Conservation (phyloP, 2,329 filamentous ascomycete species). For the Phialemoniopsis sp. region DNA sequence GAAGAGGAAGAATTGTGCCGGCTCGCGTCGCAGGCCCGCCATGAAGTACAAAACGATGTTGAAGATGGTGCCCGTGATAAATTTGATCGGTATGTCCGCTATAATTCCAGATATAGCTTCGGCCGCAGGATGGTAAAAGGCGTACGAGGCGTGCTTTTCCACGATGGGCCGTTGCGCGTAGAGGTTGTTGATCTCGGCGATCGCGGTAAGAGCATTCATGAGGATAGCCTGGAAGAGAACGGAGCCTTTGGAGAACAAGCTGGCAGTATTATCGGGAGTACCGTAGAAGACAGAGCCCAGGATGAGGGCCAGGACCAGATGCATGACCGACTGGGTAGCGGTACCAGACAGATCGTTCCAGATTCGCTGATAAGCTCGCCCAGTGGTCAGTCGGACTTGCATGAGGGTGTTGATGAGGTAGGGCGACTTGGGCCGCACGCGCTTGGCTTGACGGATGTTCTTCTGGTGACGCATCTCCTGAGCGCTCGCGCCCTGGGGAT, state of each 20-base stretch:
- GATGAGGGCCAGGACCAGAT: conserved; percentile 68
- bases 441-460: conserved; percentile 44
- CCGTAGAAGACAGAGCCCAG: conserved; percentile 78
- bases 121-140: conserved; percentile 49
- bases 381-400: conserved; percentile 48
- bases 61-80: conserved; percentile 63
- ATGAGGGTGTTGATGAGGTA: conserved; percentile 53
- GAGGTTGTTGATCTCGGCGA: conserved; percentile 50
- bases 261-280: conserved; percentile 50
- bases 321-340: conserved; percentile 71
- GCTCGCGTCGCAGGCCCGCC: conserved; percentile 62
- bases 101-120: conserved; percentile 54
- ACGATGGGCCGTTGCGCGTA: conserved; percentile 74
- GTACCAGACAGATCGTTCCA: conserved; percentile 41
- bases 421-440: conserved; percentile 48
- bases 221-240: conserved; percentile 46
- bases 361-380: conserved; percentile 45
- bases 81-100: conserved; percentile 56
- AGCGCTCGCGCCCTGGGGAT: conserved; percentile 24
- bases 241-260: conserved; percentile 55
- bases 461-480: conserved; percentile 42
- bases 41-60: conserved; percentile 75
- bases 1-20: conserved; percentile 67
- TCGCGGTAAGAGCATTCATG: conserved; percentile 55
- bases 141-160: conserved; percentile 40